Conservation (phyloP, 169 alveolate species). For the Eimeria acervulina region DNA sequence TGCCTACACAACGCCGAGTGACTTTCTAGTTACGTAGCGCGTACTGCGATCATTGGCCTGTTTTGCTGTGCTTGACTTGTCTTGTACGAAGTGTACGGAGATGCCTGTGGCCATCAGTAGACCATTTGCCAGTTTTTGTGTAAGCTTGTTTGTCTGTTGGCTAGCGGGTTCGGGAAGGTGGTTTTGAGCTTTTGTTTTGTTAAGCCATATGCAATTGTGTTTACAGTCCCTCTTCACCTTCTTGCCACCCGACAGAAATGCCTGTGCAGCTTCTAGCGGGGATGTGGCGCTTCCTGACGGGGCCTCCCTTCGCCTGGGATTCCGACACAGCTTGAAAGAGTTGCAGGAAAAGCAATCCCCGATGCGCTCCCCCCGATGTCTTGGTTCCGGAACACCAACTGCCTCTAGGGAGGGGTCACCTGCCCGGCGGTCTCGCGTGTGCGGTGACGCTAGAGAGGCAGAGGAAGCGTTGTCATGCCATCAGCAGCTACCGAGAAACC, state of each 20-base stretch:
- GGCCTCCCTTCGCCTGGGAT: slow-evolving; percentile 65
- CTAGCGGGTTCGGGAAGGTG: neutral
- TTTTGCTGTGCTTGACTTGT: neutral
- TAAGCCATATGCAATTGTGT: neutral
- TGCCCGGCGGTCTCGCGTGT: slow-evolving; percentile 26
- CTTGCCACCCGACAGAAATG: slow-evolving; percentile 50
- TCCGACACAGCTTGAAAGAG: slow-evolving; percentile 74
- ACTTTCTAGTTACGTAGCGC: neutral
- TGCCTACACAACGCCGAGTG: neutral
- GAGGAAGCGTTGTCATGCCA: neutral
- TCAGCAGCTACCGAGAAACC: neutral
- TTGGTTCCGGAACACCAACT: slow-evolving; percentile 21
- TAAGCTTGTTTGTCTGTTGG: neutral
- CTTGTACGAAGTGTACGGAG: neutral
- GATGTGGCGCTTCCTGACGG: slow-evolving; percentile 60
- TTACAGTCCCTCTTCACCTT: slow-evolving; percentile 75
- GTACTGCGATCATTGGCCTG: neutral
- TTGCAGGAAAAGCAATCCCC: slow-evolving; percentile 73
- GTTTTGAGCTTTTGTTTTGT: neutral
- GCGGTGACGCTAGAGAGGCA: slow-evolving; percentile 5
- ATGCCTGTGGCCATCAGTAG: neutral
- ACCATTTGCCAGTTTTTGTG: neutral
- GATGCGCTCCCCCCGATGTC: slow-evolving; percentile 68
- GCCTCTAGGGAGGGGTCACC: slow-evolving; percentile 65
- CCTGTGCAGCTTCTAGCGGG: slow-evolving; percentile 10